Percentiles rank a stretch among this genome's conserved stretches.
These are phyloP conservation scores for Plasmodium vivax DNA, from an alignment of 169 alveolate species.

Conservation along the genomic window DNA sequence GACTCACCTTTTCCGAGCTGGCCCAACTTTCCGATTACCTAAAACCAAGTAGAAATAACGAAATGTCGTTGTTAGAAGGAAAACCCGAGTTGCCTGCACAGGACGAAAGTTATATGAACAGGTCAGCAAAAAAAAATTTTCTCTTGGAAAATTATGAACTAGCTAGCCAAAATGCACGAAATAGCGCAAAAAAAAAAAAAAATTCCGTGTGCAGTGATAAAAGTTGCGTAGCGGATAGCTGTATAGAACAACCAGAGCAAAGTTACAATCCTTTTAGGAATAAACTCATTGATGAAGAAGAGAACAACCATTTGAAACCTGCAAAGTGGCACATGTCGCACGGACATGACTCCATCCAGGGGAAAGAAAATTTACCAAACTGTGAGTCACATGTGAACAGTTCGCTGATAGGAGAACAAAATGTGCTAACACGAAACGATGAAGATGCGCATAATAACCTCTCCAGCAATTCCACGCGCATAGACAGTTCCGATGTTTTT, in stretches of 20 bases:
- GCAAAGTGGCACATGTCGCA: background rate
- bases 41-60: slow-evolving; percentile 7
- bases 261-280: background rate
- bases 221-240: background rate
- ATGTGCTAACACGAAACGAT: background rate
- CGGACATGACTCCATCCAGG: background rate
- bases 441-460: background rate
- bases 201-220: background rate
- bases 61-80: background rate
- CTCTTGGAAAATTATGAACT: slow-evolving; percentile 19
- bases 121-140: background rate
- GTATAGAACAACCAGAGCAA: background rate
- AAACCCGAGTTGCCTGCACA: background rate
- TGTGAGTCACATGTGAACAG: background rate
- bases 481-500: background rate
- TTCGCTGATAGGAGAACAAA: background rate
- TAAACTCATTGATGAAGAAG: slow-evolving; percentile 1
- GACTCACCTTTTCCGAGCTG: background rate
- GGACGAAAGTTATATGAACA: background rate
- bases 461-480: background rate
- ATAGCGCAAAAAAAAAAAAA: slow-evolving; percentile 4
- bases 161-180: slow-evolving; percentile 33
- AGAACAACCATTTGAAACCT: background rate
- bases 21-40: slow-evolving; percentile 5
- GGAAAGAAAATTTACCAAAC: background rate